Evolutionary conservation across 202 grass and related monocot species (phyloP).

Genomic region (Sporobolus alterniflorus): DNA sequence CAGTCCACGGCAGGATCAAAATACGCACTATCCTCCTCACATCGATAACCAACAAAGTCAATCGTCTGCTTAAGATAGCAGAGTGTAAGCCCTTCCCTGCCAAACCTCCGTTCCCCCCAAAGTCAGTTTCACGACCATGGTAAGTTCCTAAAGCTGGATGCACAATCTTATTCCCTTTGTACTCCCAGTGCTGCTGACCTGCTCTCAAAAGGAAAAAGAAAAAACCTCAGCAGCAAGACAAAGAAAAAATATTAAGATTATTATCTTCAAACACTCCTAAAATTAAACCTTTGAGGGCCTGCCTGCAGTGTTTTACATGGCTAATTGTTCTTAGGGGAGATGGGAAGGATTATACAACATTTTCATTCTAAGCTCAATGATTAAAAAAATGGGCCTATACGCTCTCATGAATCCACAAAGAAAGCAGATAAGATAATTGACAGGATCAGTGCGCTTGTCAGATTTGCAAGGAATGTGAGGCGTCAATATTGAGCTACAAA

Average conservation of each 20-base stretch:
- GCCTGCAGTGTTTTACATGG: background rate
- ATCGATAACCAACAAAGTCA: too few species aligned
- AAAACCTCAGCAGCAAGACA: background rate
- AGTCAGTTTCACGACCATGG: constrained; percentile 14
- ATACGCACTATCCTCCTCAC: too few species aligned
- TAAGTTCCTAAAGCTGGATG: background rate
- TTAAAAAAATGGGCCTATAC: background rate
- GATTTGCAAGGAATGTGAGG: too few species aligned
- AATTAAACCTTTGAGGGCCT: background rate
- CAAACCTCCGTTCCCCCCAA: background rate
- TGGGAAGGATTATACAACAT: background rate
- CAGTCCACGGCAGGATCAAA: too few species aligned
- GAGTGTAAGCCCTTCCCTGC: too few species aligned
- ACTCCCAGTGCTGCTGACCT: background rate
- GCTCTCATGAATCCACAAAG: constrained; percentile 4
- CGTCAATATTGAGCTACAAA: too few species aligned
- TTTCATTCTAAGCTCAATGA: background rate
- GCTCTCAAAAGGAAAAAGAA: background rate
- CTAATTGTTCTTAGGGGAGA: background rate
- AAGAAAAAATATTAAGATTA: background rate
- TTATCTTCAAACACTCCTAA: background rate
- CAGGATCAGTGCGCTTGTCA: too few species aligned
- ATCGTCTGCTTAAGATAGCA: too few species aligned
- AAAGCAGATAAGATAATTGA: background rate
- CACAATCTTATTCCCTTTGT: background rate